A percentile compares a stretch with the other conserved stretches of the same genome.
These are phyloP conservation scores for Colletotrichum eremochloae DNA, from an alignment of 2,329 filamentous ascomycete species.

Conservation along the genomic window DNA sequence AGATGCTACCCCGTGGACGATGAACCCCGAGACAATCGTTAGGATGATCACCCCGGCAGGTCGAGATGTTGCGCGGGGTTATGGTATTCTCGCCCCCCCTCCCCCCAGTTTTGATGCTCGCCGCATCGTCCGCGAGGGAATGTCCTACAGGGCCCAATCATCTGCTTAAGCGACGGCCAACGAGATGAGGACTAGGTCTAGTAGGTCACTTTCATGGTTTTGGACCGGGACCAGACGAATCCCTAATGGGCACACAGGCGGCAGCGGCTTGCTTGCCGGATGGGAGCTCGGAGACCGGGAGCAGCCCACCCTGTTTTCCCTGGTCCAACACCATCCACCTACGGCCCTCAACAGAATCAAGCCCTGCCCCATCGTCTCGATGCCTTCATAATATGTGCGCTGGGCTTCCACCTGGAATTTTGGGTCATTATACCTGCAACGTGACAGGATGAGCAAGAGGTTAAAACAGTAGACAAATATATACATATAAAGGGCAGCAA, in stretches of 20 bases:
- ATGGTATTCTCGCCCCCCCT: not conserved
- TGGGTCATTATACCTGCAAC: too few species aligned
- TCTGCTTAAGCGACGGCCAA: not conserved
- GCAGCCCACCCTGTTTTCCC: not conserved
- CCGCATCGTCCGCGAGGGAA: not conserved
- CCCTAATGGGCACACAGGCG: not conserved
- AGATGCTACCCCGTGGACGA: accelerated
- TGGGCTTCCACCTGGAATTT: too few species aligned
- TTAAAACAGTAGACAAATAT: too few species aligned
- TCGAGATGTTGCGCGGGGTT: not conserved
- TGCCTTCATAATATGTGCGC: too few species aligned
- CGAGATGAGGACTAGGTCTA: not conserved
- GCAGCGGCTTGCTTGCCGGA: not conserved
- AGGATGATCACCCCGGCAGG: not conserved
- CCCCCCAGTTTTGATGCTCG: not conserved
- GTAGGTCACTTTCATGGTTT: not conserved
- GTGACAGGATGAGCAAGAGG: too few species aligned
- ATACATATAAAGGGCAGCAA: too few species aligned
- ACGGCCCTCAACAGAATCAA: not conserved
- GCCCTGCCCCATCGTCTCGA: not conserved
- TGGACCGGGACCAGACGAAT: not conserved
- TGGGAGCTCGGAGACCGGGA: not conserved
- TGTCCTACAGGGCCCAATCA: too few species aligned
- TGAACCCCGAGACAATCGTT: not conserved
- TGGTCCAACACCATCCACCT: not conserved